Base-by-base conservation (phyloP, 2,329 filamentous ascomycete genomes). In the Colletotrichum graminicola region DNA sequence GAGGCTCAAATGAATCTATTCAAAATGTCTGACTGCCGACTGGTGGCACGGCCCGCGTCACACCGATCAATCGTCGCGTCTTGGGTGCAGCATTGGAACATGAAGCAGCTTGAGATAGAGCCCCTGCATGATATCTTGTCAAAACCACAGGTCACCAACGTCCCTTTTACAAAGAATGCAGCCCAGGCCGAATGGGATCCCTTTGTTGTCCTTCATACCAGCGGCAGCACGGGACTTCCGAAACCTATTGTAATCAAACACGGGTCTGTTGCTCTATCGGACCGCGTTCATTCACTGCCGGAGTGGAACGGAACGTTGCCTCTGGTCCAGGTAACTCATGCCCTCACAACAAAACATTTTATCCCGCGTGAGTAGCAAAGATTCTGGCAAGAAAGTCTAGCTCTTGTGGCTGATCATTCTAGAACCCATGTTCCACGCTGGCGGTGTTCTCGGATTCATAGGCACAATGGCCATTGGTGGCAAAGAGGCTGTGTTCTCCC, bases 1-100 rank as follows among this genome's bases (percentile, higher is more conserved):
- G 84, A 85, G 55, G 84, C 79, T 2, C 84, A 86, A 66, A 56
- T 84, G n/a, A 82, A 81, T 41, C 79, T 87, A 0, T 83, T 87
- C 59, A 78, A 84, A 29, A 76, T 76, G n/a, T 84, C 84, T 0
- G 76, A 83, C 62, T 86, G 84, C 74, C 77, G 79, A 43, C 73
- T 78, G n/a, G 43, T 86, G 14, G 77, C 76, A 23, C 83, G 79
- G 52, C 75, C 82, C 0, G 71, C 72, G 10, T 74, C 77, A 0
- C 77, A 78, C 57, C 76, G 77, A 34, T 72, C 75, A 3, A 59
- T 76, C 11, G 78, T 83, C 4, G 75, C 81, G 67, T 78, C 80
- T 1, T 83, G 81, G 82, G 69, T 84, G 11, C 69, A 78, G 16
- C 77, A 80, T 62, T 76, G 81, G 8, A 73, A 80, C 1, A 84